phyloP scores from a whole-genome alignment of 2,329 filamentous ascomycete species.

The Tolypocladium capitatum region DNA sequence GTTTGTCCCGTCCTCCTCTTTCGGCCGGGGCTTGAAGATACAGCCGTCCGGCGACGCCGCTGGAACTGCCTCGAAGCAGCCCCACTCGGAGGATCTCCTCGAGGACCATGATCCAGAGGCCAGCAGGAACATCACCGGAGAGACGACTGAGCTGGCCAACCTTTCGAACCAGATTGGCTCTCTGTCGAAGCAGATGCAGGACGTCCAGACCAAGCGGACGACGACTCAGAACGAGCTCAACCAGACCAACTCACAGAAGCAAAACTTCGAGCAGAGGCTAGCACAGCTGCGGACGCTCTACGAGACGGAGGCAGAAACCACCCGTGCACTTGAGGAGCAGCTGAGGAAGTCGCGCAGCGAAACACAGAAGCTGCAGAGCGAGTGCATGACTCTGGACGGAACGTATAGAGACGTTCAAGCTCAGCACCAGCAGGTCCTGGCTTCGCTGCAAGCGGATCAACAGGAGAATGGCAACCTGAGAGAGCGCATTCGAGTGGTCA shows the following conservation, averaged over 20 bases:
- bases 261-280: constrained; percentile 80
- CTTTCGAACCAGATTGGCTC: constrained; percentile 91
- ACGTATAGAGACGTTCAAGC: constrained; percentile 67
- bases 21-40: constrained; percentile 68
- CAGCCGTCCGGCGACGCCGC: constrained; percentile 57
- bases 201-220: constrained; percentile 70
- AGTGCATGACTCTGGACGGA: constrained; percentile 72
- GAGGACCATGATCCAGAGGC: constrained; percentile 81
- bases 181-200: constrained; percentile 85
- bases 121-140: constrained; percentile 74
- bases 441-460: constrained; percentile 71
- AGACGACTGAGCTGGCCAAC: constrained; percentile 87
- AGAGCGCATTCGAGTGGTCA: constrained; percentile 73
- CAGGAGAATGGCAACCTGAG: constrained; percentile 77
- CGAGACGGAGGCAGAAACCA: constrained; percentile 82
- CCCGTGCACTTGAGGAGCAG: constrained; percentile 73
- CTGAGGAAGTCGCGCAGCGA: constrained; percentile 64
- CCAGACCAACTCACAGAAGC: constrained; percentile 74
- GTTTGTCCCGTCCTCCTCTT: constrained; percentile 84
- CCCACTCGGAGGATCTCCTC: constrained; percentile 67
- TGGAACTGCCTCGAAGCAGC: constrained; percentile 8
- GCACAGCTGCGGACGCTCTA: constrained; percentile 78
- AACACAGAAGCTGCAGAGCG: constrained; percentile 70
- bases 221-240: constrained; percentile 71
- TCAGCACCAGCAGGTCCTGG: constrained; percentile 65